A percentile compares a stretch with the other conserved stretches of the same genome.
These are phyloP conservation scores for Globisporangium iwayamae DNA, from an alignment of 352 stramenopile species.

Conservation along the genomic window DNA sequence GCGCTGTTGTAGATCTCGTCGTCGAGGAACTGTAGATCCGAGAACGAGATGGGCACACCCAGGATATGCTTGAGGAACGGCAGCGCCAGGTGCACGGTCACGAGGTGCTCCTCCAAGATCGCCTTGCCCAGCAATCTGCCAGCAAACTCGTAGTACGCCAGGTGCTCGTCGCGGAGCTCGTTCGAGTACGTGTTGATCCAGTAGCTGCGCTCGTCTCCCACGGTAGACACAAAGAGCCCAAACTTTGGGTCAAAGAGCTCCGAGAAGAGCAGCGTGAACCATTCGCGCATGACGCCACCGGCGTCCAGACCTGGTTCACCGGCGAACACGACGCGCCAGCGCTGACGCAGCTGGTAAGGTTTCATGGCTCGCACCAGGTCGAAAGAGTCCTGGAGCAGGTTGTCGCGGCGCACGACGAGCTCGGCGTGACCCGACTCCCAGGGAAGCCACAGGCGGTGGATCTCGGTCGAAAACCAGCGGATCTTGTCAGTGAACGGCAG, in stretches of 20 bases:
- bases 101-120: conserved; percentile 80
- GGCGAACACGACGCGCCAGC: conserved; percentile 82
- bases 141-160: conserved; percentile 79
- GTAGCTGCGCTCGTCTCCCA: conserved; percentile 76
- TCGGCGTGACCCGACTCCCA: conserved; percentile 81
- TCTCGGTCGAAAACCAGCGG: conserved; percentile 82
- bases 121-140: conserved; percentile 85
- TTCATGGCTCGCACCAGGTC: conserved; percentile 77
- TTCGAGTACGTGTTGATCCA: conserved; percentile 81
- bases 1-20: conserved; percentile 78
- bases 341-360: conserved; percentile 75
- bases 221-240: conserved; percentile 72
- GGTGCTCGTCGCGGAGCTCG: conserved; percentile 49
- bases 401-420: conserved; percentile 70
- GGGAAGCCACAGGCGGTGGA: conserved; percentile 73
- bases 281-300: conserved; percentile 87
- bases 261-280: conserved; percentile 82
- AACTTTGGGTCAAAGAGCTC: conserved; percentile 80
- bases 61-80: conserved; percentile 89
- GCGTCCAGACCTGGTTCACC: conserved; percentile 84
- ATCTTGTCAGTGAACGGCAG: conserved; percentile 76
- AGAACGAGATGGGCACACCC: conserved; percentile 84
- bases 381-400: conserved; percentile 87
- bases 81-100: conserved; percentile 73
- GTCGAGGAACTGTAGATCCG: conserved; percentile 88